Base-by-base conservation (phyloP, 1,139 yeast species). In the Geotrichum fermentans region DNA sequence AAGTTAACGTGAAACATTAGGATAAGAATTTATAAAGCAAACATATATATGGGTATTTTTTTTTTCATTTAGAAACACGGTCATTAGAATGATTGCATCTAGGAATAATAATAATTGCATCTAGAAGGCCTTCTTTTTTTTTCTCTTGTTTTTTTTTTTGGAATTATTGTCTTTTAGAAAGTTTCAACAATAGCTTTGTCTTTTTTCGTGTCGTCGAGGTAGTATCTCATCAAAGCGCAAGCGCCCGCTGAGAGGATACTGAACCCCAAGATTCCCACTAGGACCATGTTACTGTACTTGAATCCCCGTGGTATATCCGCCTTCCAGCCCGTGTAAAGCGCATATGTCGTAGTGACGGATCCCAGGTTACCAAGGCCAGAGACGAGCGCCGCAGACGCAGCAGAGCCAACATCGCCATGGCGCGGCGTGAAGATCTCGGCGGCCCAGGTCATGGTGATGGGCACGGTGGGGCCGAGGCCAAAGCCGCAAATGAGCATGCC, bases 401-500 rank as follows among this genome's bases (percentile, higher is more conserved):
- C 96, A 49, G 82, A 73, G 4, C 96, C 96, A 45, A 87, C 82
- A 61, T 86, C 95, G 38, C 95, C 95, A 59, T 88, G 83, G 44
- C 78, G 72, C 3, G 75, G 73, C 11, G 75, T 78, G 69, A 86
- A 84, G 41, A 86, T 83, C 60, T 85, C 92, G 0, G 92, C 82
- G 0, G 90, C 71, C 86, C 88, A 80, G 0, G 95, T 79, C 96
- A 87, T 87, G 62, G 84, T 77, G 44, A 84, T 86, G 29, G 96
- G 96, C 21, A 86, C 95, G 0, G 96, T 87, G 18, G 96, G 94
- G 11, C 96, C 96, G 40, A 87, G 73, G 0, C 96, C 96, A 61
- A 81, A 85, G 0, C 96, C 96, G 18, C 86, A 80, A 60, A 87
- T 81, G 50, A 87, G 72, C 51, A 87, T 72, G 0, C 96, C 96